phyloP scores from a whole-genome alignment of 225 moss, liverwort and hornwort genomes.

The Asterella californica region DNA sequence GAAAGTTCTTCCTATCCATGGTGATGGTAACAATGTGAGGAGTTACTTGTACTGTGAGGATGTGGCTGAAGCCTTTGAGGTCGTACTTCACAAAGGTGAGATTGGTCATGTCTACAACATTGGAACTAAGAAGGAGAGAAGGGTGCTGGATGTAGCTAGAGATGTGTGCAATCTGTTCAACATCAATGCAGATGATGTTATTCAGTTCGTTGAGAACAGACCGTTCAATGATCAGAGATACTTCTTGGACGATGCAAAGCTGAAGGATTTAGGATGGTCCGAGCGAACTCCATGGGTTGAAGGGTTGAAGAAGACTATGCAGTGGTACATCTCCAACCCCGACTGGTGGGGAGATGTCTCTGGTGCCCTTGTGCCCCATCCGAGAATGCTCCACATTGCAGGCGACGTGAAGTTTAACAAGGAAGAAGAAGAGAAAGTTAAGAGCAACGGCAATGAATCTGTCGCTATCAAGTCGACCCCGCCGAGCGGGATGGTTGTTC shows the following conservation, averaged over 20 bases:
- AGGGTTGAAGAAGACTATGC: constrained; percentile 45
- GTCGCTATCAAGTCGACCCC: constrained; percentile 1
- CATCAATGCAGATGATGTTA: constrained; percentile 40
- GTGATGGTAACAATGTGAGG: constrained; percentile 43
- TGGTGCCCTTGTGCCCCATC: constrained; percentile 43
- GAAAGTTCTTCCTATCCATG: constrained; percentile 45
- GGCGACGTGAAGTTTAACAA: constrained; percentile 33
- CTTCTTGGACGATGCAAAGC: constrained; percentile 50
- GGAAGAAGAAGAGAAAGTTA: constrained; percentile 14
- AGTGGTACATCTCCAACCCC: constrained; percentile 39
- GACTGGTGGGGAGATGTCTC: constrained; percentile 52
- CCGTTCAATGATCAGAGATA: constrained; percentile 50
- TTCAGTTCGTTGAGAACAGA: constrained; percentile 48
- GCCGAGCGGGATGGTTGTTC: constrained; percentile 28
- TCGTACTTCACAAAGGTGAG: constrained; percentile 43
- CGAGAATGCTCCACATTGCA: constrained; percentile 44
- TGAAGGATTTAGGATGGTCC: constrained; percentile 44
- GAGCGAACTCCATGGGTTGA: constrained; percentile 46
- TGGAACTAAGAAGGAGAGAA: constrained; percentile 46
- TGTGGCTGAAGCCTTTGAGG: constrained; percentile 45
- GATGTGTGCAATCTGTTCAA: constrained; percentile 43
- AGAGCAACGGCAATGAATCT: constrained; percentile 20
- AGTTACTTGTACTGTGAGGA: constrained; percentile 50
- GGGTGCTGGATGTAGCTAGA: constrained; percentile 41
- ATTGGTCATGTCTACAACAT: constrained; percentile 50